Evolutionary conservation across 176 grass and related monocot species (phyloP).

Genomic region (Hordeum marinum): DNA sequence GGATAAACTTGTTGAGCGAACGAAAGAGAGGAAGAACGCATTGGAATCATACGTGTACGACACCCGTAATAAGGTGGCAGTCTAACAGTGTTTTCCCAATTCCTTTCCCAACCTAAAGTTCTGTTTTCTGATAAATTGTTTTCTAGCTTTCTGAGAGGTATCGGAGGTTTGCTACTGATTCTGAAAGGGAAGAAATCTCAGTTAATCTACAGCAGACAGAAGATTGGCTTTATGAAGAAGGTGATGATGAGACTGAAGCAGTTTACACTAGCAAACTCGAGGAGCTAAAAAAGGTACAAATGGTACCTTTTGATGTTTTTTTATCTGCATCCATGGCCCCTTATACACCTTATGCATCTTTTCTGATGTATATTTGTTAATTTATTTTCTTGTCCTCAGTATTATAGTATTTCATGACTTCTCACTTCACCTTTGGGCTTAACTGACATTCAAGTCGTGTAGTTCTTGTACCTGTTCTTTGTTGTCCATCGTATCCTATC

Average conservation of each 20-base stretch:
- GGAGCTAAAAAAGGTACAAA: conserved; percentile 81
- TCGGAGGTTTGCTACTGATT: conserved; percentile 84
- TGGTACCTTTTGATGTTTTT: neutral
- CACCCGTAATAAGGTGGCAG: conserved; percentile 80
- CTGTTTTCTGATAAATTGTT: conserved; percentile 18
- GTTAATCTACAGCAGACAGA: conserved; percentile 78
- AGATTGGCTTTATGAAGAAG: conserved; percentile 99
- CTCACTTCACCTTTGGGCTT: conserved; percentile 5
- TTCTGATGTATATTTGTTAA: conserved; percentile 5
- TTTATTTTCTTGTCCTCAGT: neutral
- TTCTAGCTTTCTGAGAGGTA: conserved; percentile 91
- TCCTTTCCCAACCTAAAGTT: conserved; percentile 5
- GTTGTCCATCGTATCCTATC: neutral
- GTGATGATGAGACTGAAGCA: conserved; percentile 91
- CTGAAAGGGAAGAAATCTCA: conserved; percentile 82
- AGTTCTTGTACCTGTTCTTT: neutral
- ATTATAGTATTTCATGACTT: neutral
- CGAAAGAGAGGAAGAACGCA: conserved; percentile 92
- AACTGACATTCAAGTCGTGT: neutral
- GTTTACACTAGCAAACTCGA: conserved; percentile 86
- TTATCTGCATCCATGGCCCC: neutral
- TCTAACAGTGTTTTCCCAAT: neutral
- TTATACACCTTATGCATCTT: neutral
- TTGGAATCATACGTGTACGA: conserved; percentile 95
- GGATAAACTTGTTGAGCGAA: conserved; percentile 80